Base-by-base conservation (phyloP, 129 eudicot species). In the Logfia minima region DNA sequence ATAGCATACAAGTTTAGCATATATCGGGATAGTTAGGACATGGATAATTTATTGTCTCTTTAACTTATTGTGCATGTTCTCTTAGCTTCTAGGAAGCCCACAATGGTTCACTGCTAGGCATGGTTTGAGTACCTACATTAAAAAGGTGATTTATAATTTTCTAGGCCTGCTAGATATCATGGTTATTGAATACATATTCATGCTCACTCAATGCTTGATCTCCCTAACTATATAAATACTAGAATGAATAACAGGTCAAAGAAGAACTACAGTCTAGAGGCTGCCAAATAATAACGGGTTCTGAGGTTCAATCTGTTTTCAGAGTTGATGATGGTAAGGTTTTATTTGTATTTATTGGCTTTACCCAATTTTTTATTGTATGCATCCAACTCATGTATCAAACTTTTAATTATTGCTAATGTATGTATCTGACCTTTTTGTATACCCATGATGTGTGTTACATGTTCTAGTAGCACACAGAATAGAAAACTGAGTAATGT, bases 51-150 rank as follows among this genome's bases (percentile, higher is more conserved):
- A 26, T 9, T 11, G 3, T 41, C 52, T 41, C 48, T 41, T 41
- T 34, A 6, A 5, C 55, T 29, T 61, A 18, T 35, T 8, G 28
- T 17, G 2, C 5, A 37, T 55, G 13, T 34, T 76, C 26, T 51
- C 18, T 28, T 84, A 93, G 98, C 85, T 94, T 66, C 75, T 91
- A 37, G 97, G 96, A 66, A 96, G 96, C 78, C 98, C 96, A 23
- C 97, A 91, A 41, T 94, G 98, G 98, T 88, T 89, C 71, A 94
- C 97, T n/a, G 90, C 89, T 55, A 94, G 78, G 85, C 75, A 90
- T 69, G 88, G 98, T 41, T 94, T 96, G 31, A 32, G 77, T 21
- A 37, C 43, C 43, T 94, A 89, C 34, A 93, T 91, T 58, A 82
- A 84, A 14, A 89, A 81, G 96, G 97, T 93, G 59, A 76, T 71